These are phyloP conservation scores for Coix lacrymajobi DNA, from an alignment of 176 grass and related monocot species.

Conservation along the genomic window DNA sequence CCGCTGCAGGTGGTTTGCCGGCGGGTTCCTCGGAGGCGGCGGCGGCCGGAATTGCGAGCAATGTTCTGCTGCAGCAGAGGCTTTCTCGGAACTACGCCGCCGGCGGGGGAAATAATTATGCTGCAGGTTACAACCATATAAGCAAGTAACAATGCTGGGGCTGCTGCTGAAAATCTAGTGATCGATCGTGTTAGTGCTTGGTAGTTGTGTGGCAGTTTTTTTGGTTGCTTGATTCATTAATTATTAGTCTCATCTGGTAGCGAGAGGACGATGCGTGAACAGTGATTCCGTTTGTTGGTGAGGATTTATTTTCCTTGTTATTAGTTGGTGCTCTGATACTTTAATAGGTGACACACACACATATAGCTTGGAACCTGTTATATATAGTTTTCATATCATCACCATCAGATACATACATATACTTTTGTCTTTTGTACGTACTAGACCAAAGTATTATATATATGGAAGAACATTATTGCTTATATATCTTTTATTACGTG, in stretches of 20 bases:
- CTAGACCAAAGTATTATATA: neutral
- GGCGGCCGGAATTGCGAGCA: neutral
- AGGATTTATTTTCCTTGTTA: slow-evolving; percentile 11
- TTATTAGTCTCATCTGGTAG: neutral
- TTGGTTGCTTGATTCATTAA: slow-evolving; percentile 22
- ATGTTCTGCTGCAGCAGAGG: neutral
- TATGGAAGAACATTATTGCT: neutral
- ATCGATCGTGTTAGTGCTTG: neutral
- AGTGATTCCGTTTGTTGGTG: neutral
- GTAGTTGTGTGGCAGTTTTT: neutral
- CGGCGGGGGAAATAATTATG: neutral
- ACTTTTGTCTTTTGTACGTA: neutral
- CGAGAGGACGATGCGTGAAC: neutral
- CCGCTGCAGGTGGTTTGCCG: neutral
- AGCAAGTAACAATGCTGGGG: neutral
- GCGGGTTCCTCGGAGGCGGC: neutral
- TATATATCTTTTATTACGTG: neutral
- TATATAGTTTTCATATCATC: neutral
- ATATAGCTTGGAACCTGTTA: neutral
- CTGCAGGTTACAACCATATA: neutral
- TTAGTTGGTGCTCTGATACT: neutral
- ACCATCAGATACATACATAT: neutral
- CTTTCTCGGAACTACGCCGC: neutral
- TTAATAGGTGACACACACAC: neutral
- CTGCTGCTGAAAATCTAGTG: neutral